Percentiles rank a stretch among this genome's conserved stretches.
phyloP scores from a whole-genome alignment of 257 asterid genomes.

The Penstemon eatonii region DNA sequence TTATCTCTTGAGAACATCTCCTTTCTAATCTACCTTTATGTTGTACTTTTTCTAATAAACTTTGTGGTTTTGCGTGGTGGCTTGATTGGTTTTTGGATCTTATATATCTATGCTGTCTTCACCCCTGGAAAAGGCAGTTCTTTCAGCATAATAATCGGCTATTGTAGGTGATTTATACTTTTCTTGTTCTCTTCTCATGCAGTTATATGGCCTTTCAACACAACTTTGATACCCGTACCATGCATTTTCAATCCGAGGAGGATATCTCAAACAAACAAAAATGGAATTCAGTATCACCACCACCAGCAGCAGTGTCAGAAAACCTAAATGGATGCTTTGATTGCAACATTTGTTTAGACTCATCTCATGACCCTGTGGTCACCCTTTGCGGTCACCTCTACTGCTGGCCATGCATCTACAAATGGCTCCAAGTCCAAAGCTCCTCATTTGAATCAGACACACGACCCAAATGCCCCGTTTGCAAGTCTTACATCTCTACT shows the following conservation, averaged over 20 bases:
- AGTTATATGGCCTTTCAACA: constrained; percentile 65
- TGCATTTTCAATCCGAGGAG: constrained; percentile 41
- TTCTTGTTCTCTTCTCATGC: constrained; percentile 27
- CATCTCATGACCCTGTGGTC: constrained; percentile 78
- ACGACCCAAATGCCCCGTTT: constrained; percentile 76
- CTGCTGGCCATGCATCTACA: constrained; percentile 95
- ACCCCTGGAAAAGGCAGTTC: not conserved
- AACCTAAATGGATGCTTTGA: constrained; percentile 60
- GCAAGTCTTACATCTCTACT: constrained; percentile 65
- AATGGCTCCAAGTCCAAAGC: constrained; percentile 74
- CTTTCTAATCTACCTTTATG: not conserved
- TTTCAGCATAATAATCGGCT: not conserved
- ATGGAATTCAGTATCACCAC: constrained; percentile 32
- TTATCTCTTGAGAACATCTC: constrained; percentile 20
- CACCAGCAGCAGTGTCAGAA: constrained; percentile 40
- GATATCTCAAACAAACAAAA: constrained; percentile 50
- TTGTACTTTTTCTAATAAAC: constrained; percentile 1
- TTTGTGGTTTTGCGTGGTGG: constrained; percentile 17
- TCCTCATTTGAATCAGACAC: constrained; percentile 51
- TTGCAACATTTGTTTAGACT: constrained; percentile 84
- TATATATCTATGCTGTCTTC: not conserved
- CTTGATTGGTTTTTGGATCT: constrained; percentile 10
- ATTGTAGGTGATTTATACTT: not conserved
- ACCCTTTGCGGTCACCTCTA: constrained; percentile 90
- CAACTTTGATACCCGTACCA: constrained; percentile 39